A percentile compares a stretch with the other conserved stretches of the same genome.
Evolutionary conservation across 169 alveolate genomes (phyloP).

Genomic region (Plasmodium billcollinsi): DNA sequence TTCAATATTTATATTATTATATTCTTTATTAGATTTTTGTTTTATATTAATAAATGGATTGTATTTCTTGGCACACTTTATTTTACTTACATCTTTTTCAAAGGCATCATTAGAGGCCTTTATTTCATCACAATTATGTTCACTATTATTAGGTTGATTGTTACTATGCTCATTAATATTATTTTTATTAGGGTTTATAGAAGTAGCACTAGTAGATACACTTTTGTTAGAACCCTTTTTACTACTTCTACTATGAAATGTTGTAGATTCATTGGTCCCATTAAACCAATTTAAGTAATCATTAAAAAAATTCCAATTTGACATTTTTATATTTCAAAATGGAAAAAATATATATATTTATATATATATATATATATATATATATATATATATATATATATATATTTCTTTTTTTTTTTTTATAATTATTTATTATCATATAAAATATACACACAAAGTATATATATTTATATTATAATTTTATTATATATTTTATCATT

Average conservation of each 20-base stretch:
- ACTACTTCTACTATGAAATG: not conserved
- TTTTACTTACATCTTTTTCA: slow-evolving; percentile 12
- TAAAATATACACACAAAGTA: too few relatives aligned
- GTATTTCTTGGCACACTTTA: not conserved
- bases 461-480: too few relatives aligned
- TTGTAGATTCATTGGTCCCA: not conserved
- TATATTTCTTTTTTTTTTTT: slow-evolving; percentile 10
- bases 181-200: too few relatives aligned
- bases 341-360: not conserved
- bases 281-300: slow-evolving; percentile 44
- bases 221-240: too few relatives aligned
- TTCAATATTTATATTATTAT: not conserved
- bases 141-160: not conserved
- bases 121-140: not conserved
- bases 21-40: not conserved
- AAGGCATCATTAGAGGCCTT: not conserved
- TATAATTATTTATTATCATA: not conserved
- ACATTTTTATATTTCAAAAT: slow-evolving; percentile 9
- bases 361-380: slow-evolving; percentile 7
- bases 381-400: slow-evolving; percentile 1
- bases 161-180: too few relatives aligned
- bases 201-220: too few relatives aligned
- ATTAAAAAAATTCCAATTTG: slow-evolving; percentile 41
- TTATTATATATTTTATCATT: too few relatives aligned
- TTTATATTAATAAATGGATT: not conserved